phyloP scores from a whole-genome alignment of 1,284 basidiomycete species.

The Moniliophthora roreri region DNA sequence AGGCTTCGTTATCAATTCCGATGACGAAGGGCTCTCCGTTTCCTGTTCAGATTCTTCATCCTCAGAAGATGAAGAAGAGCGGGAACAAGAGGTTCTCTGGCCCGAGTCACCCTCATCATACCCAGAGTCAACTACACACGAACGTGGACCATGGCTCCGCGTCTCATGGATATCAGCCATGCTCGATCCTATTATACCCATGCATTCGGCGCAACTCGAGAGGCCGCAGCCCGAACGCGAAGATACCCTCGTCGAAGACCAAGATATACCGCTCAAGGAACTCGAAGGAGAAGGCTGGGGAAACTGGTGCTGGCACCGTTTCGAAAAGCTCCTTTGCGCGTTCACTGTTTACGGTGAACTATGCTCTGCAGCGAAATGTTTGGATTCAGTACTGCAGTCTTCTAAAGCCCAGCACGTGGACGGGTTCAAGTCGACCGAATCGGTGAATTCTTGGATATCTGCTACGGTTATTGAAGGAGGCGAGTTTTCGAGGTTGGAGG shows the following conservation, averaged over 20 bases:
- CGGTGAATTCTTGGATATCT: not conserved
- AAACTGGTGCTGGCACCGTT: constrained; percentile 24
- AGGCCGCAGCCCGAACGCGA: not conserved
- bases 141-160: not conserved
- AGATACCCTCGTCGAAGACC: not conserved
- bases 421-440: not conserved
- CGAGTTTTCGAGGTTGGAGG: constrained; percentile 9
- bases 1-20: constrained; percentile 27
- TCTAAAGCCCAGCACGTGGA: not conserved
- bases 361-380: not conserved
- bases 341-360: constrained; percentile 59
- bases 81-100: not conserved
- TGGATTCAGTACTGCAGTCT: not conserved
- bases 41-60: not conserved
- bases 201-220: not conserved
- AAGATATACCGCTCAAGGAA: not conserved
- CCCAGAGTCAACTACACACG: not conserved
- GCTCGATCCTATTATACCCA: not conserved
- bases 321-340: constrained; percentile 41
- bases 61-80: not conserved
- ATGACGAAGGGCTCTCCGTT: constrained; percentile 17
- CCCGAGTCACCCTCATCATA: not conserved
- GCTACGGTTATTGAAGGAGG: not conserved
- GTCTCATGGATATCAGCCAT: not conserved
- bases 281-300: constrained; percentile 30